These are phyloP conservation scores for Beauveria sp. DNA, from an alignment of 2,329 filamentous ascomycete species.

Conservation along the genomic window DNA sequence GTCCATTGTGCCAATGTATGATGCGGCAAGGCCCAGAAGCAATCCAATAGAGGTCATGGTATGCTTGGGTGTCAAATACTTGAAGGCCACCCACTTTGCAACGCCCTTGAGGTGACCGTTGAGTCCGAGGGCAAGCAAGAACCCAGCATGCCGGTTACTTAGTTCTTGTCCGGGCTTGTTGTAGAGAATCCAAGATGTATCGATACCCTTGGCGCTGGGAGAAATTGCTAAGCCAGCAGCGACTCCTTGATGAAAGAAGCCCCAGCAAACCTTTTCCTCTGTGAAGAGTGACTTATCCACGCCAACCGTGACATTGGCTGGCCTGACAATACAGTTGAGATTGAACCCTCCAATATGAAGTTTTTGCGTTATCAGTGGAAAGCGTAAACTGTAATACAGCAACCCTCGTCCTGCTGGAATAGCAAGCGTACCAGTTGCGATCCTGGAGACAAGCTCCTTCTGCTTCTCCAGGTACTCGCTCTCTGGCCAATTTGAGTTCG, in stretches of 20 bases:
- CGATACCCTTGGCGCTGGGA: conserved; percentile 81
- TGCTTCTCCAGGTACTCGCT: conserved; percentile 85
- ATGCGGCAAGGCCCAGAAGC: conserved; percentile 85
- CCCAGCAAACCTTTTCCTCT: conserved; percentile 97
- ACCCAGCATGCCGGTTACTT: conserved; percentile 92
- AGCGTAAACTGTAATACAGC: conserved; percentile 78
- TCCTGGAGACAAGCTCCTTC: conserved; percentile 78
- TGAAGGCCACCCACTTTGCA: conserved; percentile 98
- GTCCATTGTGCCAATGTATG: conserved; percentile 95
- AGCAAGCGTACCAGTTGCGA: conserved; percentile 81
- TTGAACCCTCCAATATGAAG: conserved; percentile 87
- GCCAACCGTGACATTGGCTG: conserved; percentile 85
- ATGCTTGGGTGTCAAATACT: conserved; percentile 97
- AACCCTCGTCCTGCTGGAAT: conserved; percentile 82
- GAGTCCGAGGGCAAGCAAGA: conserved; percentile 80
- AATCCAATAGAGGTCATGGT: conserved; percentile 98
- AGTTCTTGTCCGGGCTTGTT: conserved; percentile 85
- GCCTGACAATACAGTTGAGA: conserved; percentile 83
- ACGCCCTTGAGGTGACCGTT: conserved; percentile 92
- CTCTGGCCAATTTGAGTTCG: conserved; percentile 72
- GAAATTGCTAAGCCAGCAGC: conserved; percentile 91
- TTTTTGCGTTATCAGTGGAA: conserved; percentile 86
- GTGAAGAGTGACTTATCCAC: conserved; percentile 82
- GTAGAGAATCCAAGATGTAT: conserved; percentile 97
- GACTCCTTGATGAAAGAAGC: conserved; percentile 95